These are phyloP conservation scores for Colletotrichum sp. DNA, from an alignment of 2,329 filamentous ascomycete species.

Conservation along the genomic window DNA sequence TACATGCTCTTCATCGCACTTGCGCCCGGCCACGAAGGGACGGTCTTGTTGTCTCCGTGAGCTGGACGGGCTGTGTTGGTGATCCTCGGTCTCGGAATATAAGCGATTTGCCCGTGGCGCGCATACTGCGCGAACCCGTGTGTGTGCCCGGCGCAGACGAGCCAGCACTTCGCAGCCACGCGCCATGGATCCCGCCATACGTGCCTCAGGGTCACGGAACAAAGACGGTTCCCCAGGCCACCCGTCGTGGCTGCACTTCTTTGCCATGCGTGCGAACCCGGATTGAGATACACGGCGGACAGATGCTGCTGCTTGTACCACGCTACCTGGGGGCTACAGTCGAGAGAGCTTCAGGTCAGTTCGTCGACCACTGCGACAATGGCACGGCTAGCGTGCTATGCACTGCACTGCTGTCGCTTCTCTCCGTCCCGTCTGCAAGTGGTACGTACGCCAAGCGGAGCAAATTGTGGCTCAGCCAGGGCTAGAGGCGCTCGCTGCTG, in stretches of 20 bases:
- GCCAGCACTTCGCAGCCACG: constrained; percentile 1
- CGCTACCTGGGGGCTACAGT: neutral
- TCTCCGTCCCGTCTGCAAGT: neutral
- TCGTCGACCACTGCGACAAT: neutral
- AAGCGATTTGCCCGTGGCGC: neutral
- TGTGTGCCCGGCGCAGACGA: neutral
- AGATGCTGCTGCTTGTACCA: neutral
- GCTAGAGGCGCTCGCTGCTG: neutral
- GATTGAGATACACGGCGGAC: constrained; percentile 8
- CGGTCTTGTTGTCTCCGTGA: neutral
- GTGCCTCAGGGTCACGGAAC: constrained; percentile 7
- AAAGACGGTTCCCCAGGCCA: constrained; percentile 9
- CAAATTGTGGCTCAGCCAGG: constrained; percentile 6
- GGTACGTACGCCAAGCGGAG: constrained; percentile 11
- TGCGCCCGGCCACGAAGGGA: neutral
- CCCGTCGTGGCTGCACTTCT: constrained; percentile 2
- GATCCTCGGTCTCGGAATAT: neutral
- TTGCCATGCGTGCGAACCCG: constrained; percentile 5
- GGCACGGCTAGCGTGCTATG: neutral
- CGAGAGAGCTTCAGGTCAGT: neutral
- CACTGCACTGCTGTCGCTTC: neutral
- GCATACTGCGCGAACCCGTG: neutral
- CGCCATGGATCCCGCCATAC: neutral
- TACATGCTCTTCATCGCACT: neutral
- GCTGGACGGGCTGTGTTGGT: neutral